These are phyloP conservation scores for Evernia prunastri DNA, from an alignment of 495 filamentous ascomycete species.

Conservation along the genomic window DNA sequence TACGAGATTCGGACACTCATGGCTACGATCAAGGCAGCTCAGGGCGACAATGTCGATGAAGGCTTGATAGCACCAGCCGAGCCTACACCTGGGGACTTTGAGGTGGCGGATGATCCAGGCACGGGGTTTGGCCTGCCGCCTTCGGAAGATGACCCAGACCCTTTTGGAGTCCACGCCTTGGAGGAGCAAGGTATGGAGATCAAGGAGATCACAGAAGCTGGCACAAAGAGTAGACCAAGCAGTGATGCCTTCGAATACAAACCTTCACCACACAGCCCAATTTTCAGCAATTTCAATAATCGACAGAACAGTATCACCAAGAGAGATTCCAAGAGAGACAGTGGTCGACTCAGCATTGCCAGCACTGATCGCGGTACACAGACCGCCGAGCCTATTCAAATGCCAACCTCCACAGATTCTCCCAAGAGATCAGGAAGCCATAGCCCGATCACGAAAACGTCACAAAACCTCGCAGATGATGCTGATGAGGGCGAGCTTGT, in stretches of 20 bases:
- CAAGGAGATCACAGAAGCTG: constrained; percentile 57
- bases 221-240: constrained; percentile 58
- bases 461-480: constrained; percentile 35
- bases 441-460: constrained; percentile 33
- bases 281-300: constrained; percentile 61
- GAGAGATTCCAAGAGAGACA: constrained; percentile 42
- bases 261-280: constrained; percentile 67
- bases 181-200: constrained; percentile 81
- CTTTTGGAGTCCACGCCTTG: constrained; percentile 78
- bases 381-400: constrained; percentile 50
- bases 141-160: constrained; percentile 70
- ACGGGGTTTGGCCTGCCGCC: constrained; percentile 69
- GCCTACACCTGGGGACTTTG: constrained; percentile 67
- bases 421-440: constrained; percentile 34
- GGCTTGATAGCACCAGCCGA: constrained; percentile 45
- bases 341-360: constrained; percentile 57
- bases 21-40: constrained; percentile 77
- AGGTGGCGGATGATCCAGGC: constrained; percentile 42
- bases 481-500: constrained; percentile 26
- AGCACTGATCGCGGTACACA: constrained; percentile 54
- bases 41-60: constrained; percentile 72
- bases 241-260: constrained; percentile 75
- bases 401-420: constrained; percentile 34
- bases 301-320: constrained; percentile 46
- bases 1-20: constrained; percentile 58